Base-by-base conservation (phyloP, 2,329 filamentous ascomycete species). In the Cryphonectria nitschkei region DNA sequence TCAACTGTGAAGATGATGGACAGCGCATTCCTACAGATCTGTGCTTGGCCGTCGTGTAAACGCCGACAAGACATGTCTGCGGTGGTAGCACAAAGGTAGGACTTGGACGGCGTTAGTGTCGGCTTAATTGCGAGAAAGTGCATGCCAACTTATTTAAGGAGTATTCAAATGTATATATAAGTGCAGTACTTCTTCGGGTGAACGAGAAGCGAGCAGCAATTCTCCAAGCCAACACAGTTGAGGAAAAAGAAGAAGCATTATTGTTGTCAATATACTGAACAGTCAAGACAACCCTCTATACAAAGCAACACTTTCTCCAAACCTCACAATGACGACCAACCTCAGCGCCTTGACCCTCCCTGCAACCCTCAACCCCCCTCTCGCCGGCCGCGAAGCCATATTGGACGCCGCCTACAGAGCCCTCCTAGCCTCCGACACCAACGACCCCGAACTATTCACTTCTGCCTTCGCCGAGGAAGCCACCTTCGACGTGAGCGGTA, bases 391-490 rank as follows among this genome's bases (percentile, higher is more conserved):
- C 19, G 79, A 80, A 32, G 78, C 79, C 46, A 75, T 81, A 61
- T 62, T 73, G n/a, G 79, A 81, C 67, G 74, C 78, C 22, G 46
- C 80, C 58, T 76, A 79, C 73, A 78, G 79, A 52, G 71, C 58
- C 67, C 68, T 78, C 39, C 67, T 74, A 9, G 75, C 69, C 64
- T 70, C 78, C 39, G 79, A 81, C 73, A 77, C 71, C 54, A 72
- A 74, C 41, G 75, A 79, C 72, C 19, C 58, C 4, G 54, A 68
- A 6, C 75, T 81, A 3, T 76, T 78, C 74, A 73, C 78, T n/a
- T 79, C 79, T 1, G 75, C 75, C 58, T 75, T 78, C 65, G 73
- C 75, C 32, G 46, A 73, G 4, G 74, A 77, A 5, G 75, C 74
- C 46, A 63, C 54, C 14, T 72, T 76, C 52, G 54, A 63, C n/a